A percentile compares a stretch with the other conserved stretches of the same genome.
phyloP scores from a whole-genome alignment of 176 grass and related monocot genomes.

The Otatea glauca region DNA sequence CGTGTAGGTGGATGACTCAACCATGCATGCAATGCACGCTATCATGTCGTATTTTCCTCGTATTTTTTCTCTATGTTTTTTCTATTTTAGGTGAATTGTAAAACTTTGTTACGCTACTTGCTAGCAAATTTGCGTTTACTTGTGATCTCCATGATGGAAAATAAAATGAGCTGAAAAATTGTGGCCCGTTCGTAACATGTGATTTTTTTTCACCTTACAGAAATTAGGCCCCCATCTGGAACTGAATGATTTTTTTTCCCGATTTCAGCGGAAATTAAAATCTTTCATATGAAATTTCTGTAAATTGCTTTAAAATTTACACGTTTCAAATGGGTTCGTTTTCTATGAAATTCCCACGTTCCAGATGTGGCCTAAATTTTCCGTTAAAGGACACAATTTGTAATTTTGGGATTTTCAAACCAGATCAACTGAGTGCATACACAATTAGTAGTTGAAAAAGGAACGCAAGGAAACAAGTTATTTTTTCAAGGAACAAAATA shows the following conservation, averaged over 20 bases:
- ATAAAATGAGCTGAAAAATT: not conserved
- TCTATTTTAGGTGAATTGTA: too few species aligned
- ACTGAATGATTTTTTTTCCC: too few species aligned
- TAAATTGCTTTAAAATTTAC: too few species aligned
- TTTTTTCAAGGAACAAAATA: not conserved
- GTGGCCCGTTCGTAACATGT: not conserved
- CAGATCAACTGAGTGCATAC: not conserved
- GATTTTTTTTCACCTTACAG: not conserved
- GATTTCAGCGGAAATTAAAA: too few species aligned
- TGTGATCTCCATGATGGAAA: not conserved
- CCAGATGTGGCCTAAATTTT: not conserved
- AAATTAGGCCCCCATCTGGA: too few species aligned
- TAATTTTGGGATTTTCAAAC: not conserved
- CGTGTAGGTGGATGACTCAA: not conserved
- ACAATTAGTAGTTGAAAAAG: not conserved
- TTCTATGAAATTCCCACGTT: not conserved
- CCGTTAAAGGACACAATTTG: not conserved
- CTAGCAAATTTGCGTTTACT: too few species aligned
- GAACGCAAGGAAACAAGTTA: not conserved
- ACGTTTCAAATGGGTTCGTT: too few species aligned
- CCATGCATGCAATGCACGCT: conserved; percentile 18
- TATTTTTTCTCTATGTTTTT: not conserved
- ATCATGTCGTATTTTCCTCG: not conserved
- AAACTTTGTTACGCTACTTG: too few species aligned
- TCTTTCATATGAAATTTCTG: too few species aligned